Evolutionary conservation across 345 rosid genomes (phyloP).

Genomic region (Pistacia atlantica): DNA sequence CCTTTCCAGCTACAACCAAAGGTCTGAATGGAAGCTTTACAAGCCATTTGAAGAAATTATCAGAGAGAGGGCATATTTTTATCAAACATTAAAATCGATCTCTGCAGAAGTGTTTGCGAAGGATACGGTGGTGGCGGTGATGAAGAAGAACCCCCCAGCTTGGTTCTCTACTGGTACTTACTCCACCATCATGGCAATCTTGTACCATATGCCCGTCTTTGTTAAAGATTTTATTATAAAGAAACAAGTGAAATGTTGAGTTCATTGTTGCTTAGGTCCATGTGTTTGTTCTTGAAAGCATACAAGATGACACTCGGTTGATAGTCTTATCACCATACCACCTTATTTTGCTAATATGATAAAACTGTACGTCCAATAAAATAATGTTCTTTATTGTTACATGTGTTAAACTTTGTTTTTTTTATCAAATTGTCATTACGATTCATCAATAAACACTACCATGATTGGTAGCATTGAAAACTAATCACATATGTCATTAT

Average conservation of each 20-base stretch:
- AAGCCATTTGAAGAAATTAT: conserved; percentile 66
- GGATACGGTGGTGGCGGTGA: conserved; percentile 57
- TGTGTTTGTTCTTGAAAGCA: too few relatives aligned
- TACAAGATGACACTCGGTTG: too few relatives aligned
- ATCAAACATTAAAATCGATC: conserved; percentile 57
- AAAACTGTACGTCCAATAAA: too few relatives aligned
- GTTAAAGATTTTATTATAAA: conserved; percentile 56
- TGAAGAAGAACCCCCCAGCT: conserved; percentile 68
- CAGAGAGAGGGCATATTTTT: conserved; percentile 51
- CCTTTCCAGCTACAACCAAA: conserved; percentile 47
- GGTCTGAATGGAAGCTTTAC: conserved; percentile 82
- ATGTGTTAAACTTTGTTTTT: too few relatives aligned
- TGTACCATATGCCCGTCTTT: conserved; percentile 67
- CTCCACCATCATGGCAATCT: conserved; percentile 53
- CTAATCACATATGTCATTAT: too few relatives aligned
- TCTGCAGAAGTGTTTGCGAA: conserved; percentile 74
- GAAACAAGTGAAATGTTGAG: conserved; percentile 43
- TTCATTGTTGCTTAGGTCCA: too few relatives aligned
- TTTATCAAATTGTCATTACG: too few relatives aligned
- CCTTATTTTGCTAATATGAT: too few relatives aligned
- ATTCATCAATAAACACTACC: too few relatives aligned
- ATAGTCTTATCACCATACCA: too few relatives aligned
- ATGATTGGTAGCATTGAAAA: too few relatives aligned
- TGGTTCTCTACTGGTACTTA: conserved; percentile 75
- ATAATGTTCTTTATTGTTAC: too few relatives aligned